Evolutionary conservation across 768 basidiomycete species (phyloP).

Genomic region (Phaffia tasmanica): DNA sequence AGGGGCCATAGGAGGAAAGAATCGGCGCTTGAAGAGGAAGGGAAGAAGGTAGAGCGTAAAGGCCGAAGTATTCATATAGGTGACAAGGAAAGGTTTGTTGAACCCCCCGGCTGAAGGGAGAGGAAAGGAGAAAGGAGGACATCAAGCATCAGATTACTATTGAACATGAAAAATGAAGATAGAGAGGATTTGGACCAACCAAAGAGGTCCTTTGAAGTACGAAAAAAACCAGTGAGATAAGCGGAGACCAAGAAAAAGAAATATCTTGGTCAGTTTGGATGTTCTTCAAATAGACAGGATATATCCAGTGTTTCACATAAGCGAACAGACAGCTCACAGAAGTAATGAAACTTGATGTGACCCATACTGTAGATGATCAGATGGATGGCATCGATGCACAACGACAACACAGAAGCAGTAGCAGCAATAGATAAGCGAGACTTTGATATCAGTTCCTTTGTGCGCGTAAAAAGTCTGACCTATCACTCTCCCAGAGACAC

Average conservation of each 20-base stretch:
- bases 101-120: conserved; percentile 17
- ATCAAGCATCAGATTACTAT: neutral
- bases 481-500: no score
- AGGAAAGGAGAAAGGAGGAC: neutral
- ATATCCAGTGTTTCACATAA: neutral
- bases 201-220: conserved; percentile 20
- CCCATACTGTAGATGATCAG: conserved; percentile 3
- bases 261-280: neutral
- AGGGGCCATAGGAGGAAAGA: conserved; percentile 8
- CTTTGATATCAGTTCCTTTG: no score
- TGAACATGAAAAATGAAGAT: neutral
- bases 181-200: conserved; percentile 6
- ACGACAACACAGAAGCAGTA: no score
- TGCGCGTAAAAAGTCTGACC: no score
- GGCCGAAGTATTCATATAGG: conserved; percentile 83
- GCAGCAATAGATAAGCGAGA: no score
- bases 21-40: conserved; percentile 34
- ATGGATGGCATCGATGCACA: no score
- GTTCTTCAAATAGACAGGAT: neutral
- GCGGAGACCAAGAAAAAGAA: neutral
- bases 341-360: conserved; percentile 19
- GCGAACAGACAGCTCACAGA: neutral
- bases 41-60: conserved; percentile 75
- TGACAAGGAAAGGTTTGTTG: conserved; percentile 42
- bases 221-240: neutral